Conservation (phyloP, 2,329 filamentous ascomycete species). For the Pseudophaeomoniella oleicola region DNA sequence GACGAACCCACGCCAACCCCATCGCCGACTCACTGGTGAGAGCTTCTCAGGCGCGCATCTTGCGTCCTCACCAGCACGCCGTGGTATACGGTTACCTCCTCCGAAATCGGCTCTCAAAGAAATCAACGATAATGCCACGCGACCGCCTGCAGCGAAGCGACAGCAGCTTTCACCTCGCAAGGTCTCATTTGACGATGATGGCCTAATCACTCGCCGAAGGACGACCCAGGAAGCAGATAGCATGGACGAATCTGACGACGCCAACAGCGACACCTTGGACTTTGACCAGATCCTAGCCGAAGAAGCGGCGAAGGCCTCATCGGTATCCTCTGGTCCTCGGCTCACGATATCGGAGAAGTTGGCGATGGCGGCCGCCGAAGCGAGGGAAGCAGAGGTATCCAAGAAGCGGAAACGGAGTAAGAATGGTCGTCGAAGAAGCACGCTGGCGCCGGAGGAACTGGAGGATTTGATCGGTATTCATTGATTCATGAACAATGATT, state of each 20-base stretch:
- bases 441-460: constrained; percentile 28
- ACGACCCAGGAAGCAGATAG: constrained; percentile 6
- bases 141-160: constrained; percentile 6
- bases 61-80: not conserved
- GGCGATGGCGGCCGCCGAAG: constrained; percentile 26
- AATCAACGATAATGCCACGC: constrained; percentile 5
- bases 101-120: constrained; percentile 1
- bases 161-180: constrained; percentile 19
- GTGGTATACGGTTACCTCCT: not conserved
- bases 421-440: constrained; percentile 21
- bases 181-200: constrained; percentile 21
- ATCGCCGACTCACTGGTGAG: not conserved
- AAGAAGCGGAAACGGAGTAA: constrained; percentile 13
- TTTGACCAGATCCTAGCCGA: constrained; percentile 12
- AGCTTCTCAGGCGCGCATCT: not conserved
- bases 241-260: constrained; percentile 11
- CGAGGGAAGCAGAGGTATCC: constrained; percentile 20
- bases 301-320: constrained; percentile 2
- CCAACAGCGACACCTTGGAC: constrained; percentile 16
- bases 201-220: constrained; percentile 7
- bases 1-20: not conserved
- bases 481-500: no score
- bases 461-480: constrained; percentile 10
- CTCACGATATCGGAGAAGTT: constrained; percentile 26
- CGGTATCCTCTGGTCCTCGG: constrained; percentile 3